Conservation (phyloP, 495 filamentous ascomycete genomes). For the Podospora australis region DNA sequence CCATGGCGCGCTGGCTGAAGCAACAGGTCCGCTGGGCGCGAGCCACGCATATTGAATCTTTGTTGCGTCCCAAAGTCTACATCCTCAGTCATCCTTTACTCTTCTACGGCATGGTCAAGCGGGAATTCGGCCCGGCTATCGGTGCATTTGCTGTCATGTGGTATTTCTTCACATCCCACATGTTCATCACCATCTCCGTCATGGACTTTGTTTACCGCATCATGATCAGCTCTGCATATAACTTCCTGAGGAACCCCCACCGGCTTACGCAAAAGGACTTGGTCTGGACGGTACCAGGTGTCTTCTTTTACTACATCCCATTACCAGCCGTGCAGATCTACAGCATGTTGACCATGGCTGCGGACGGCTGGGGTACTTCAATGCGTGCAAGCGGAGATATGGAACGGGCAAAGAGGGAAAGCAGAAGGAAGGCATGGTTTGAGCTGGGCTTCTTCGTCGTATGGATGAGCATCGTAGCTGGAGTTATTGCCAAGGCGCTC, state of each 20-base stretch:
- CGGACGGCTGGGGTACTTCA: slow-evolving; percentile 10
- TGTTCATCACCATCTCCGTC: background rate
- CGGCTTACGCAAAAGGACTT: background rate
- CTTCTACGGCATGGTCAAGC: slow-evolving; percentile 11
- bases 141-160: slow-evolving; percentile 7
- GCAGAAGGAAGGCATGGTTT: slow-evolving; percentile 7
- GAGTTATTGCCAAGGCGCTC: slow-evolving; percentile 1
- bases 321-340: slow-evolving; percentile 10
- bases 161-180: slow-evolving; percentile 7
- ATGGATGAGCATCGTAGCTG: slow-evolving; percentile 9
- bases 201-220: slow-evolving; percentile 4
- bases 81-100: slow-evolving; percentile 6
- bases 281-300: slow-evolving; percentile 3
- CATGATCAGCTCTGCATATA: slow-evolving; percentile 3
- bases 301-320: slow-evolving; percentile 12
- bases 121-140: slow-evolving; percentile 10
- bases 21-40: slow-evolving; percentile 14
- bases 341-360: slow-evolving; percentile 13
- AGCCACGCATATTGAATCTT: slow-evolving; percentile 11
- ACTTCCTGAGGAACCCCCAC: slow-evolving; percentile 5
- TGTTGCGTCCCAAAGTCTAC: slow-evolving; percentile 8
- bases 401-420: slow-evolving; percentile 5
- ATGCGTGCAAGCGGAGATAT: slow-evolving; percentile 10
- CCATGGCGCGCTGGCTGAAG: slow-evolving; percentile 8
- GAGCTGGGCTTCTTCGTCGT: slow-evolving; percentile 12